These are phyloP conservation scores for Candida awuae DNA, from an alignment of 805 yeast genomes.

Conservation along the genomic window DNA sequence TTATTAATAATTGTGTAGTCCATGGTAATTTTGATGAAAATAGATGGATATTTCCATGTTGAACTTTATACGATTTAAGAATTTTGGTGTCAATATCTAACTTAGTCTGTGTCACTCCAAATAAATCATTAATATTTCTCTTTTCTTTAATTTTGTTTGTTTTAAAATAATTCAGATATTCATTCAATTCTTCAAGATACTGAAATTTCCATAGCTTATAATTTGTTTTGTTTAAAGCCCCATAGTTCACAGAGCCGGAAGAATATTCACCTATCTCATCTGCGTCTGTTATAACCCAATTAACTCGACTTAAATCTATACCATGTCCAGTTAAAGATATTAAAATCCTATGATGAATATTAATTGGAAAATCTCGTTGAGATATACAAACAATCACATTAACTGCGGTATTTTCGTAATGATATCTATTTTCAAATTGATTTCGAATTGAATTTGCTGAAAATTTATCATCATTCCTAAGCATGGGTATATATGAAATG, in stretches of 20 bases:
- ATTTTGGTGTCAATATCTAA: no score
- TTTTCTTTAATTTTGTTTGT: not conserved
- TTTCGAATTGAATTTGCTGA: not conserved
- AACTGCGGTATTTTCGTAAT: not conserved
- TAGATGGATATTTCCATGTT: constrained; percentile 3
- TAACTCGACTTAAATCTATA: constrained; percentile 1
- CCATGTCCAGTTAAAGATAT: not conserved
- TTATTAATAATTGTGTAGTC: constrained; percentile 4
- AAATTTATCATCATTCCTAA: not conserved
- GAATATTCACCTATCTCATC: constrained; percentile 6
- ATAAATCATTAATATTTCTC: not conserved
- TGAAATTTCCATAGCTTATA: not conserved
- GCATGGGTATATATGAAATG: constrained; percentile 5
- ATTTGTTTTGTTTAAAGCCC: not conserved
- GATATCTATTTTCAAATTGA: not conserved
- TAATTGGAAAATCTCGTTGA: constrained; percentile 8
- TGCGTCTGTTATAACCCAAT: constrained; percentile 9
- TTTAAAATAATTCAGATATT: not conserved
- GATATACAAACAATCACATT: constrained; percentile 6
- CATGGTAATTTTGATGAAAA: constrained; percentile 3
- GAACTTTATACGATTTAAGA: no score
- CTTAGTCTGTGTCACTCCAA: not conserved
- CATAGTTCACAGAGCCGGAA: not conserved
- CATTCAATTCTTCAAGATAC: not conserved
- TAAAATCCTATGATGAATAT: constrained; percentile 4